Evolutionary conservation across 2,329 filamentous ascomycete genomes (phyloP), one percentile per base, ranked within the genome.

Genomic region (Ophidiomyces ophidiicola): DNA sequence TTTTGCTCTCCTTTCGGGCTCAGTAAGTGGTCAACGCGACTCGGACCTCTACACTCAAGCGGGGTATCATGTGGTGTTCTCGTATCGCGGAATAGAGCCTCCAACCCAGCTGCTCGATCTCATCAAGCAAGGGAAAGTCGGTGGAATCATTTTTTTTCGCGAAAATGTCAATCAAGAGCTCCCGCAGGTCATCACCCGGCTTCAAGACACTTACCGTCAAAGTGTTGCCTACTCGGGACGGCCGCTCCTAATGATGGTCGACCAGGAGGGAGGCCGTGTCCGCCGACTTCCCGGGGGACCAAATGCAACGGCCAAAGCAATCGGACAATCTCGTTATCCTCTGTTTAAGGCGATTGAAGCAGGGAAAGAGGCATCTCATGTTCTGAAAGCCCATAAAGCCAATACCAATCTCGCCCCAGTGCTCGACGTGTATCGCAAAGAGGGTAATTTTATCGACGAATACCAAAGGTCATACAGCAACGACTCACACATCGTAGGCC

Each of bases 251-350:
- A 53, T 57, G 35, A 50, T 56, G 50, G 57, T 52, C 3, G 54
- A 58, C 40, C 56, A 58, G 32, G 55, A 58, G 38, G 56, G 56
- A 5, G 54, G 53, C 6, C 6, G 52, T n/a, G 47, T 58, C 3
- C 44, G 44, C 25, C 50, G 53, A 5, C 32, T 58, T 0, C 44
- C 54, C 2, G 55, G 34, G 4, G n/a, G n/a, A 37, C 34, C 55
- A 11, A 44, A 41, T 1, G 26, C 33, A 19, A 52, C 48, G 6
- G 53, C 47, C 4, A 57, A 56, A 31, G 21, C 48, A 34, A 33
- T 56, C 4, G 54, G 54, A 3, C 30, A 46, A 28, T 44, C 49
- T 5, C n/a, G 42, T 2, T 17, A 53, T 17, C 52, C 49, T 0
- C 18, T 33, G 14, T 19, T 28, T 3, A 45, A 49, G 17, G 55